Base-by-base conservation (phyloP, 805 yeast genomes). In the Spathaspora arborariae region DNA sequence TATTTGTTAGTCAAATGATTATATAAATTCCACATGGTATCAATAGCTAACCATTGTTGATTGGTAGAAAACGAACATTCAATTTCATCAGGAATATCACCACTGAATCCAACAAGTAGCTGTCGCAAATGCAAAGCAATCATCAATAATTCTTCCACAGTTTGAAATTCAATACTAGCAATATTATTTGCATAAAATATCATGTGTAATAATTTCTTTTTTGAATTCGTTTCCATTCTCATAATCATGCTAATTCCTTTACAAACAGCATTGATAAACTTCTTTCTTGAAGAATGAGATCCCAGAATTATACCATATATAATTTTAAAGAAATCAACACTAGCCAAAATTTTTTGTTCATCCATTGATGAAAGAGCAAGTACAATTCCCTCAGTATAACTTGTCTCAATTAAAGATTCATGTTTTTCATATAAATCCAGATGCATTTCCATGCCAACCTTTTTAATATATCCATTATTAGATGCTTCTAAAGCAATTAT, bases 401-500 rank as follows among this genome's bases (percentile, higher is more conserved):
- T 74, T 5, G 82, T 64, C 41, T 85, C 91, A 19, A 87, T 77
- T 57, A 89, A 70, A 1, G 88, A 78, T 58, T 86, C 92, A 56
- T 86, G 81, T 49, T 82, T 84, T 18, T 78, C 83, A 53, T 76
- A 80, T 2, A 88, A 55, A 7, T 74, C 79, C 18, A 59, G 57
- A 53, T 85, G 86, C 46, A 86, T 64, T 0, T 70, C 72, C 1
- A 68, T 47, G 0, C 90, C 88, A 9, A 75, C 63, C 2, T 59
- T 59, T 26, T 75, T 68, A 15, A 85, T 70, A 9, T 62, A 57
- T 3, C 57, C 59, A 15, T 68, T 63, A 1, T 68, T 63, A 0
- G 88, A 80, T 0, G 86, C 71, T 47, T 82, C 82, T 30, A 89
- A 65, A 0, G 92, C 92, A 46, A 88, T 75, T 0, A 87, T 71